These are phyloP conservation scores for Phytophthora europaea DNA, from an alignment of 352 stramenopile species.

Conservation along the genomic window DNA sequence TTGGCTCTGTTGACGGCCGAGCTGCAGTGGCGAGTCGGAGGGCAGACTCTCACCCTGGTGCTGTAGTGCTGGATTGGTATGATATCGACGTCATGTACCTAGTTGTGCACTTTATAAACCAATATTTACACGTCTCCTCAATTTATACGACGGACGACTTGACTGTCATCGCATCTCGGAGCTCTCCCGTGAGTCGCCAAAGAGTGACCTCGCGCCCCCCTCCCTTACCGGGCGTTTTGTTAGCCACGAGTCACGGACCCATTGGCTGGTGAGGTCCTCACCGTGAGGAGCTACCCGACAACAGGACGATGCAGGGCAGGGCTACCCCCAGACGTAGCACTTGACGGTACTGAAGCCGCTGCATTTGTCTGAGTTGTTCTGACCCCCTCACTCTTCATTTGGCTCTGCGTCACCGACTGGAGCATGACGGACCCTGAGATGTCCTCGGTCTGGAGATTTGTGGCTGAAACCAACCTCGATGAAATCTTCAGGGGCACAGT, in stretches of 20 bases:
- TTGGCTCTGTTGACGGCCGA: slow-evolving; percentile 15
- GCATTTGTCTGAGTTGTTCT: not conserved
- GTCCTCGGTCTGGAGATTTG: slow-evolving; percentile 20
- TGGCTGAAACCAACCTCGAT: slow-evolving; percentile 11
- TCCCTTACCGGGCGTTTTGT: slow-evolving; percentile 1
- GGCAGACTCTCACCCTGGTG: slow-evolving; percentile 1
- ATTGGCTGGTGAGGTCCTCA: not conserved
- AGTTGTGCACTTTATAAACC: not conserved
- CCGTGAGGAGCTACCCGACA: slow-evolving; percentile 9
- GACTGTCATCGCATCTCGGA: slow-evolving; percentile 1
- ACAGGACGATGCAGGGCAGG: slow-evolving; percentile 10
- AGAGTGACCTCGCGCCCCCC: not conserved
- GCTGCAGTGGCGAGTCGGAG: slow-evolving; percentile 28
- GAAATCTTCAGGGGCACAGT: slow-evolving; percentile 5
- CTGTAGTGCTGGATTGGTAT: slow-evolving; percentile 7
- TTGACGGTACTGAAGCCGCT: not conserved
- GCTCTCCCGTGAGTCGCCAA: not conserved
- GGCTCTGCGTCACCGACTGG: not conserved
- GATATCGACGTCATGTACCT: too few relatives aligned
- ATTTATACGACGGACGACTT: not conserved
- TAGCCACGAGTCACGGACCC: not conserved
- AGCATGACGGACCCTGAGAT: slow-evolving; percentile 23
- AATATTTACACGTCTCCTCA: not conserved
- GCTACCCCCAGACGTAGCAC: slow-evolving; percentile 2
- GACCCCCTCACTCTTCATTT: slow-evolving; percentile 13